Conservation (phyloP, 2,329 filamentous ascomycete species). For the Ceratocystiopsis sp. region DNA sequence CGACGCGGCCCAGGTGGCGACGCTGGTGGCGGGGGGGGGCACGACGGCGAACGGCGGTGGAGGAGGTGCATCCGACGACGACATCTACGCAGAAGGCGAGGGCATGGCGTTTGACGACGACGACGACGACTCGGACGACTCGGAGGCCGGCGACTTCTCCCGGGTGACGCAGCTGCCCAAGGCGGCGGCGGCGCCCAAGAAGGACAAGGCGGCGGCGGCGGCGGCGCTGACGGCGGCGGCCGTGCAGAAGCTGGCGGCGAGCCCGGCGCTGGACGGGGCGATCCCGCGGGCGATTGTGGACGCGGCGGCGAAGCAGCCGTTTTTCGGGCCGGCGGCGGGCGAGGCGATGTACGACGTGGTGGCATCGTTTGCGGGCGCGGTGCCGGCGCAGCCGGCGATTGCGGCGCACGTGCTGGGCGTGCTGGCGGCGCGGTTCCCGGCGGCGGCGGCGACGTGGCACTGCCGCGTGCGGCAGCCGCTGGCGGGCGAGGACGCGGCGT, state of each 20-base stretch:
- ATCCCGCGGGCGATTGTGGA: slow-evolving; percentile 90
- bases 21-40: slow-evolving; percentile 1
- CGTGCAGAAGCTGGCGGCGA: slow-evolving; percentile 37
- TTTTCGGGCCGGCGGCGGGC: slow-evolving; percentile 47
- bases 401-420: slow-evolving; percentile 49
- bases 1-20: background rate
- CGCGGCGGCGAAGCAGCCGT: slow-evolving; percentile 61
- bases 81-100: slow-evolving; percentile 20
- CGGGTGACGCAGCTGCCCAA: slow-evolving; percentile 22
- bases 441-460: slow-evolving; percentile 44
- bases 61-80: too few relatives aligned
- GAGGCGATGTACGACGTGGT: slow-evolving; percentile 72
- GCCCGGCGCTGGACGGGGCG: slow-evolving; percentile 77
- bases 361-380: slow-evolving; percentile 36
- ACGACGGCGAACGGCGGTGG: slow-evolving; percentile 26
- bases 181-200: slow-evolving; percentile 23
- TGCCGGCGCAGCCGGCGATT: slow-evolving; percentile 22
- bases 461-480: slow-evolving; percentile 59
- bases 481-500: slow-evolving; percentile 42
- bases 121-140: slow-evolving; percentile 29
- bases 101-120: slow-evolving; percentile 29
- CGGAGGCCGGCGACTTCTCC: slow-evolving; percentile 31
- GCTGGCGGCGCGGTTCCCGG: slow-evolving; percentile 51
- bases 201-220: slow-evolving; percentile 11
- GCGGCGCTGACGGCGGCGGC: slow-evolving; percentile 25